A percentile compares a stretch with the other conserved stretches of the same genome.
Evolutionary conservation across 495 filamentous ascomycete species (phyloP).

Genomic region (Aspergillus mulundensis): DNA sequence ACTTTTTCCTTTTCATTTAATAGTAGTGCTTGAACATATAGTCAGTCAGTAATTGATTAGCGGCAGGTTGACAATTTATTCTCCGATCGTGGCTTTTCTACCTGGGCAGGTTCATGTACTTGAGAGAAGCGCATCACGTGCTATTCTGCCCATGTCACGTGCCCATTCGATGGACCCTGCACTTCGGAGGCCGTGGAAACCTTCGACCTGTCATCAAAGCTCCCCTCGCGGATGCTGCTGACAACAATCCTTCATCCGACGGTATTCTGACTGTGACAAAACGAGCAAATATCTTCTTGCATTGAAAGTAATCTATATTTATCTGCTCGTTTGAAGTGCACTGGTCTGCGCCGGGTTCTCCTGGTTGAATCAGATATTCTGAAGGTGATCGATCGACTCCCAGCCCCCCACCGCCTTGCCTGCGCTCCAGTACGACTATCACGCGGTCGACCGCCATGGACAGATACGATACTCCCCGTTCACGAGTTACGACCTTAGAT

Average conservation of each 20-base stretch:
- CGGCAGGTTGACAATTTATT: too few species aligned
- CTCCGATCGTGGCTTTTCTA: too few species aligned
- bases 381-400: neutral
- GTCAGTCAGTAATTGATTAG: too few species aligned
- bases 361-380: conserved; percentile 1
- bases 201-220: conserved; percentile 18
- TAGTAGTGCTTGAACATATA: too few species aligned
- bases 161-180: neutral
- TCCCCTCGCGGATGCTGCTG: conserved; percentile 8
- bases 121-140: too few species aligned
- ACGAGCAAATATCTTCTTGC: neutral
- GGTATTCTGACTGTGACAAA: neutral
- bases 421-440: neutral
- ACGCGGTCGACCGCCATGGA: neutral
- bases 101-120: too few species aligned
- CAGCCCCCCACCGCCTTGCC: conserved; percentile 3
- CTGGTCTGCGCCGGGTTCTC: neutral
- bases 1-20: too few species aligned
- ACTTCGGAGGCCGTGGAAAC: conserved; percentile 3
- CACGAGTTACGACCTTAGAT: too few species aligned
- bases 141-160: neutral
- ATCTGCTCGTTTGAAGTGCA: neutral
- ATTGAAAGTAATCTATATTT: neutral
- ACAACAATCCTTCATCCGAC: neutral
- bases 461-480: neutral